Evolutionary conservation across 164 flowering plant genomes (phyloP).

Genomic region (Litsea cubeba): DNA sequence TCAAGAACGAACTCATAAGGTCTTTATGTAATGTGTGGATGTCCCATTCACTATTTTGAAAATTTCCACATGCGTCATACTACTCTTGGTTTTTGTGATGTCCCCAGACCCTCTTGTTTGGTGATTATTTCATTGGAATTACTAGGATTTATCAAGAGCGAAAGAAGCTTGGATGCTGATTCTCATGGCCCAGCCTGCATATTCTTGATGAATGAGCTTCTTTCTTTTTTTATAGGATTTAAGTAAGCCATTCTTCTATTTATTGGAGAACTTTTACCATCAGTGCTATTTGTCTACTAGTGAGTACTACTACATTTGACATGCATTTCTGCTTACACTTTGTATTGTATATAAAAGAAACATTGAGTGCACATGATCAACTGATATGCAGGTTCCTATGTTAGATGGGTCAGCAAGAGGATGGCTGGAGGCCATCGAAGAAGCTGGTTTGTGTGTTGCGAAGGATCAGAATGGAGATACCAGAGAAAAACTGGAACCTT

Average conservation of each 20-base stretch:
- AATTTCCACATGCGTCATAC: no score
- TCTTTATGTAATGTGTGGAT: no score
- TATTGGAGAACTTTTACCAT: background rate
- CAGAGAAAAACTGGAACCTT: conserved; percentile 61
- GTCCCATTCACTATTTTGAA: no score
- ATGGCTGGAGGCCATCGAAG: conserved; percentile 73
- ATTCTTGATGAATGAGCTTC: no score
- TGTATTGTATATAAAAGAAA: background rate
- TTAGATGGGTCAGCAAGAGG: conserved; percentile 86
- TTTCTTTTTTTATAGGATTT: no score
- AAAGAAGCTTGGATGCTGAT: no score
- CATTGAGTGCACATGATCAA: conserved; percentile 7
- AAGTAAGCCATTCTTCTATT: background rate
- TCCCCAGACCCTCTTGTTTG: no score
- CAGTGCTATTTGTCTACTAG: background rate
- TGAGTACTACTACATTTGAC: background rate
- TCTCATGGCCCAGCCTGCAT: no score
- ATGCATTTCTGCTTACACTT: background rate
- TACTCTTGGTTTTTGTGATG: no score
- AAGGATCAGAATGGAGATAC: conserved; percentile 41
- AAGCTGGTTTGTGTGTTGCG: conserved; percentile 55
- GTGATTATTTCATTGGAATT: no score
- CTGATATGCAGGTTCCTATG: conserved; percentile 65
- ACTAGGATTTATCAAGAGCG: no score
- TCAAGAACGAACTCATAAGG: no score